These are phyloP conservation scores for Phytopythium boreale DNA, from an alignment of 352 stramenopile genomes.

Conservation along the genomic window DNA sequence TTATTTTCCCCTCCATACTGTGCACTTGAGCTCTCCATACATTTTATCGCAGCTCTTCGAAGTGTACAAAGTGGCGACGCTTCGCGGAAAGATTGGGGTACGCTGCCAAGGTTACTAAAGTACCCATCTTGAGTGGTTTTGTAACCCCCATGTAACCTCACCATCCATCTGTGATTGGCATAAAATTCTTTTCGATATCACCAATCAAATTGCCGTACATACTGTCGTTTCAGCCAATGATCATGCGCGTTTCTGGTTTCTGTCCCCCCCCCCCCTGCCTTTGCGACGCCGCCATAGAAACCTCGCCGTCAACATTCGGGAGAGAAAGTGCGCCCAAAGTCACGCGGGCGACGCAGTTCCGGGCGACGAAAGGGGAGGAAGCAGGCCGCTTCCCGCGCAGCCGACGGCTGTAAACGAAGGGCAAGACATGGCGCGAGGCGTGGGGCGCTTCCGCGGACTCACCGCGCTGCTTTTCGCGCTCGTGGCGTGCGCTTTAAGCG, in stretches of 20 bases:
- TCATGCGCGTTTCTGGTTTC: neutral
- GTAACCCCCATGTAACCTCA: no score
- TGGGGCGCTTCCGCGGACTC: neutral
- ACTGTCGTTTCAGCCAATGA: neutral
- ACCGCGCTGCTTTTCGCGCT: conserved; percentile 5
- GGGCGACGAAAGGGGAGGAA: neutral
- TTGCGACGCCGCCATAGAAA: neutral
- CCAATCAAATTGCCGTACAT: neutral
- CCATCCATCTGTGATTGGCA: neutral
- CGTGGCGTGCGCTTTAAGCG: neutral
- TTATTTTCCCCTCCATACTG: no score
- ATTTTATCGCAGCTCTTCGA: no score
- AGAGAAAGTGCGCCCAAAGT: neutral
- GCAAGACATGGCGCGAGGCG: neutral
- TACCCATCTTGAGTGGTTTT: no score
- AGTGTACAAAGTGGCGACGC: no score
- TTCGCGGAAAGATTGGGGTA: no score
- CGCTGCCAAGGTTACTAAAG: no score
- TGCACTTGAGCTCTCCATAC: no score
- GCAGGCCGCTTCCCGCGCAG: neutral
- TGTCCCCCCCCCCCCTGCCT: no score
- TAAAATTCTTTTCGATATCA: no score
- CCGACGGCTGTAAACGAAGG: neutral
- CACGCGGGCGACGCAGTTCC: no score
- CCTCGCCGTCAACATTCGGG: neutral